Evolutionary conservation across 176 grass and related monocot genomes (phyloP), one percentile per base, ranked within the genome.

Genomic region (Cocos nucifera): DNA sequence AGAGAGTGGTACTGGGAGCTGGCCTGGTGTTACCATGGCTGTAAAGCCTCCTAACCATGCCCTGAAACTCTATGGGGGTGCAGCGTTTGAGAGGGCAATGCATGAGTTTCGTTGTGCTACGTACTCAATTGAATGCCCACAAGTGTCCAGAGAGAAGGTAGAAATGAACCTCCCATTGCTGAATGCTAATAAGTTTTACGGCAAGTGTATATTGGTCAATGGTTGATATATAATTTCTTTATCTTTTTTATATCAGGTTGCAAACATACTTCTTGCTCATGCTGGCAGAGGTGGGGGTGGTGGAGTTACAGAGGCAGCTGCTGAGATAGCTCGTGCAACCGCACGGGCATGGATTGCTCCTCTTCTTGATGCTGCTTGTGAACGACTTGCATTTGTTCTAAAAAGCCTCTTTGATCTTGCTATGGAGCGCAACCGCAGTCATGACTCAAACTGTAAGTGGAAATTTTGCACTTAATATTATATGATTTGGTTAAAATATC

Each of bases 201-300:
- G 35, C 35, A 44, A 44, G 2, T 44, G 35, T 44, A 9, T 12
- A 14, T 44, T 44, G 35, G 35, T 14, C 10, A 44, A 9, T 14
- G 8, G 35, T 44, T 44, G 35, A 1, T 44, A 44, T 44, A 12
- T 14, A 44, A 44, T 44, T 44, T 14, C 10, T 6, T 39, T 10
- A 2, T 44, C 18, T 54, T 69, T 1, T 30, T 79, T 23, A 48
- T 35, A 59, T 50, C 72, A 99, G 94, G 85, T 99, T 78, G 88
- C 94, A 10, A 99, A 99, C 74, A 99, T 99, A 89, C 61, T 99
- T 25, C 88, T 99, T 78, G 94, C 94, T 51, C 88, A 93, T 89
- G 82, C 88, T 70, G 88, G 94, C 77, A 86, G 85, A 73, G 88
- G 82, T 29, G 88, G 85, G 27, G 77, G 73, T 57, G 84, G 79